Conservation (phyloP, 2,329 filamentous ascomycete species). For the Neofusicoccum cordaticola region DNA sequence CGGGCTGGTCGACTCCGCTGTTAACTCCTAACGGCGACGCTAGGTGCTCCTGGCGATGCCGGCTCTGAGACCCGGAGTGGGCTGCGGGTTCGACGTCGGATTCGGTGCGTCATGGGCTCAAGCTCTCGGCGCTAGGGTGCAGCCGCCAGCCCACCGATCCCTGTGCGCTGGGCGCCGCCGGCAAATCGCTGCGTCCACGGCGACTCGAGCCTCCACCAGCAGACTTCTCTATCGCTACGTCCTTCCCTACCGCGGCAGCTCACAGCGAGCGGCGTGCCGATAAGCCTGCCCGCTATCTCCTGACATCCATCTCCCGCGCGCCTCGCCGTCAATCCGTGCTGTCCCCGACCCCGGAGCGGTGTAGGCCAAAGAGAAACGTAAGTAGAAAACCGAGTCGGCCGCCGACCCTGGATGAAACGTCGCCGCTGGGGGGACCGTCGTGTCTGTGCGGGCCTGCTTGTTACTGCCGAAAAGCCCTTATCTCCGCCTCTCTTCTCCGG, state of each 20-base stretch:
- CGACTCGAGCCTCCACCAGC: neutral
- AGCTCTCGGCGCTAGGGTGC: slow-evolving; percentile 4
- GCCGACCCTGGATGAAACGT: neutral
- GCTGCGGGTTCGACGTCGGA: neutral
- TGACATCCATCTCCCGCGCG: too few relatives aligned
- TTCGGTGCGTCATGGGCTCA: slow-evolving; percentile 15
- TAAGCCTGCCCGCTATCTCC: too few relatives aligned
- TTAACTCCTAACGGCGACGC: slow-evolving; percentile 16
- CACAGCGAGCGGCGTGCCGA: neutral
- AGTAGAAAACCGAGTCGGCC: neutral
- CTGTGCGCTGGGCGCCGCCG: neutral
- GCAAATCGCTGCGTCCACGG: neutral
- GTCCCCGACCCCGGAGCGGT: neutral
- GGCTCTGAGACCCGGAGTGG: neutral
- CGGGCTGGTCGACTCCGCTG: neutral
- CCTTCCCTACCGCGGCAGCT: neutral
- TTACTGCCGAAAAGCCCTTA: neutral
- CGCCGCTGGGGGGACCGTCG: neutral
- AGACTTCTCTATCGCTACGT: neutral
- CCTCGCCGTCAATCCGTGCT: neutral
- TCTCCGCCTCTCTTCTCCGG: neutral
- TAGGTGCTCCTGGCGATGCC: neutral
- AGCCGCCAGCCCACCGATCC: neutral
- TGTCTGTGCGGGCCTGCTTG: neutral
- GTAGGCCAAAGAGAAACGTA: too few relatives aligned